Evolutionary conservation across 345 rosid species (phyloP).

Genomic region (Microcos paniculata): DNA sequence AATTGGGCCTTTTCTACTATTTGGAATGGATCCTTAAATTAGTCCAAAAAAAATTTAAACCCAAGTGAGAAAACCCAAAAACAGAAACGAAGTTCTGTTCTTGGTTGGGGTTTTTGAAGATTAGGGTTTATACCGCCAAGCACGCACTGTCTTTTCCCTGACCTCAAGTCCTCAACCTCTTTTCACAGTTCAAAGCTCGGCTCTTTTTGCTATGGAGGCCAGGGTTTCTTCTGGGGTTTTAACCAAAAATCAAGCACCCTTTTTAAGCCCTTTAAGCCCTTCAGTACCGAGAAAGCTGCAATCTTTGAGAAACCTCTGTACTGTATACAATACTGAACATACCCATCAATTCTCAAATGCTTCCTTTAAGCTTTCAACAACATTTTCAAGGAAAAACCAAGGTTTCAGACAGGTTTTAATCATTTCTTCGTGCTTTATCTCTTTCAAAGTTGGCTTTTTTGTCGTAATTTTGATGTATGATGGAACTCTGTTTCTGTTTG

Average conservation of each 20-base stretch:
- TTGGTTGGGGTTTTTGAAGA: neutral
- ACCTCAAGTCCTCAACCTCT: neutral
- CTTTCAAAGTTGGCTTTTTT: conserved; percentile 13
- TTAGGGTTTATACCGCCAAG: conserved; percentile 8
- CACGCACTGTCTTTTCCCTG: neutral
- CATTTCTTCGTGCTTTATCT: neutral
- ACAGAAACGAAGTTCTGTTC: neutral
- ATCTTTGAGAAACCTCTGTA: conserved; percentile 15
- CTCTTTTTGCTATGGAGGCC: conserved; percentile 37
- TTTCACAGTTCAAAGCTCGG: neutral
- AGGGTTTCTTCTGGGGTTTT: conserved; percentile 33
- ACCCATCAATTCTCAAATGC: conserved; percentile 25
- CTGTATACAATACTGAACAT: conserved; percentile 1
- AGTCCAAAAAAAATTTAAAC: neutral
- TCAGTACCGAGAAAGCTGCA: conserved; percentile 18
- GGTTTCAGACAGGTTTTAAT: conserved; percentile 35
- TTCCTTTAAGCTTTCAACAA: conserved; percentile 21
- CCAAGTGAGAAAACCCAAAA: neutral
- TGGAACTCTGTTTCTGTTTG: neutral
- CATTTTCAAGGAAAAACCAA: conserved; percentile 18
- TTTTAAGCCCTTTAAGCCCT: neutral
- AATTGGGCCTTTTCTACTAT: neutral
- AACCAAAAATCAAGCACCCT: conserved; percentile 15
- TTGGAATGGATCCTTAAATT: neutral
- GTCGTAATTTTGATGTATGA: neutral